phyloP scores from a whole-genome alignment of 495 filamentous ascomycete genomes.

The Talaromyces stipitatus region DNA sequence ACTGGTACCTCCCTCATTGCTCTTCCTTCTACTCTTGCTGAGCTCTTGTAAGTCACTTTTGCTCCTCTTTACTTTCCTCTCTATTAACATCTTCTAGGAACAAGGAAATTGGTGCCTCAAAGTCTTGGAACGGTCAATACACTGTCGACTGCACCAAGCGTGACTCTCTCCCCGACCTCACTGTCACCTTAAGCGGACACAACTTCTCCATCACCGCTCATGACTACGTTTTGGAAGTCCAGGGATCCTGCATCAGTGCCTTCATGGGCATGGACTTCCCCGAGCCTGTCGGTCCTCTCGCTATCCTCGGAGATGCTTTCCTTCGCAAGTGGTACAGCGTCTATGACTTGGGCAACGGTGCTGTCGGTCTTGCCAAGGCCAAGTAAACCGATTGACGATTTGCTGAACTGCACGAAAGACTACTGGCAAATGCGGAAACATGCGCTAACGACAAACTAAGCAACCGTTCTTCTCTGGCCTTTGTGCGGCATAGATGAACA shows the following conservation, averaged over 20 bases:
- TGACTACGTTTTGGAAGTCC: constrained; percentile 95
- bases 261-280: constrained; percentile 99
- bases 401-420: not conserved
- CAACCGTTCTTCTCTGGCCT: not conserved
- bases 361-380: constrained; percentile 80
- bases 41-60: constrained; percentile 61
- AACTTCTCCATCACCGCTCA: constrained; percentile 83
- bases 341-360: constrained; percentile 80
- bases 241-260: constrained; percentile 90
- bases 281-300: constrained; percentile 82
- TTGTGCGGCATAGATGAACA: not conserved
- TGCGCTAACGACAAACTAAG: not conserved
- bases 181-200: constrained; percentile 78
- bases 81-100: constrained; percentile 46
- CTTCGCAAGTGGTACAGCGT: constrained; percentile 95
- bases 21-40: constrained; percentile 83
- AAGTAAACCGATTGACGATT: constrained; percentile 38
- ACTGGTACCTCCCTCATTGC: constrained; percentile 98
- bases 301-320: constrained; percentile 97
- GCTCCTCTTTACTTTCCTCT: not conserved
- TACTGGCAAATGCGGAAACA: not conserved
- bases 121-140: constrained; percentile 93
- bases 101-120: constrained; percentile 96
- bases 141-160: constrained; percentile 83
- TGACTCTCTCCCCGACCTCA: constrained; percentile 74